A percentile compares a stretch with the other conserved stretches of the same genome.
Evolutionary conservation across 495 filamentous ascomycete species (phyloP).

Genomic region (Pyrenula aspistea): DNA sequence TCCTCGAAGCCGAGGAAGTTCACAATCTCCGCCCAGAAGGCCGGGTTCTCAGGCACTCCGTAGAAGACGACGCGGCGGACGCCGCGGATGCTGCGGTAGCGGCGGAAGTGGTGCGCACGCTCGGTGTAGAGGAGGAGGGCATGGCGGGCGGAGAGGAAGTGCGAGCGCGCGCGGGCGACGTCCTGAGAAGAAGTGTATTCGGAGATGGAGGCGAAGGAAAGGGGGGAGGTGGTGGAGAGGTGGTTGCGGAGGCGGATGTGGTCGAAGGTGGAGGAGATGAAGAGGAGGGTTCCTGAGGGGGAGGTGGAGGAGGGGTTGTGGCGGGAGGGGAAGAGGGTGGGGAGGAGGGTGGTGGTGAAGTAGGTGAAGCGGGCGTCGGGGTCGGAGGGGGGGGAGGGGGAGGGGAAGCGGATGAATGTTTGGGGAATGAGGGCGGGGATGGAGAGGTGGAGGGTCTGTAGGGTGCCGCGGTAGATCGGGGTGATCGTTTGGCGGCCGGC

Average conservation of each 20-base stretch:
- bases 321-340: conserved; percentile 51
- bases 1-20: conserved; percentile 37
- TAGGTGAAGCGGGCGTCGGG: conserved; percentile 87
- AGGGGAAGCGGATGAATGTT: conserved; percentile 83
- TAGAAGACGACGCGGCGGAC: conserved; percentile 77
- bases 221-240: conserved; percentile 58
- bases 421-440: conserved; percentile 62
- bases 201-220: conserved; percentile 76
- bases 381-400: conserved; percentile 51
- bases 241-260: conserved; percentile 88
- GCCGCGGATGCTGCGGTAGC: conserved; percentile 68
- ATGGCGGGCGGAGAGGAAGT: conserved; percentile 75
- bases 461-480: conserved; percentile 51
- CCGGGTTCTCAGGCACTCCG: conserved; percentile 73
- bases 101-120: conserved; percentile 85
- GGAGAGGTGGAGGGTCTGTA: conserved; percentile 44
- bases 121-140: conserved; percentile 82
- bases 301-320: conserved; percentile 9
- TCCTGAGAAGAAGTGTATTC: conserved; percentile 74
- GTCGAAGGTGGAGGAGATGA: conserved; percentile 86
- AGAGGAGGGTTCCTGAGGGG: conserved; percentile 57
- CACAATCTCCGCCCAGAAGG: conserved; percentile 81
- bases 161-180: conserved; percentile 68
- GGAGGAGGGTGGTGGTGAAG: conserved; percentile 71
- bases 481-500: conserved; percentile 63